Evolutionary conservation across 257 asterid species (phyloP), one percentile per base, ranked within the genome.

Genomic region (Ligustrum vulgare): DNA sequence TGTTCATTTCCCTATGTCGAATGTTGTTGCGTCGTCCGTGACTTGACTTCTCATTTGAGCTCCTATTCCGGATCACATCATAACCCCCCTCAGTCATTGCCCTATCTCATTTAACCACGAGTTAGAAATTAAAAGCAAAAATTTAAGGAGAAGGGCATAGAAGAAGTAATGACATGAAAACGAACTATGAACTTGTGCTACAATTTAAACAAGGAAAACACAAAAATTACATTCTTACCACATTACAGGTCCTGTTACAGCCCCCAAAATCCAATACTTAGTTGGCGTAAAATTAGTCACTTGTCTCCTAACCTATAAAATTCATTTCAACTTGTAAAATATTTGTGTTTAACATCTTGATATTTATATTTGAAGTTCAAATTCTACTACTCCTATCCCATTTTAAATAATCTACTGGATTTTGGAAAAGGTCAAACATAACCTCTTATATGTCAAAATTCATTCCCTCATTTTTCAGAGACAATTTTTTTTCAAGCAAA

Each of bases 161-260:
- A 35, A 67, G 16, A 13, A 22, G 2, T 22, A 58, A 23, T 20
- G 31, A 56, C 66, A 32, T 16, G 28, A 63, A 32, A 64, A 62
- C 23, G 69, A 75, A 70, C 78, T n/a, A 31, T 69, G 49, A 35
- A 6, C 31, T 31, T 73, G 22, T 41, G 11, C 37, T 12, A 72
- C 37, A 65, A 60, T 56, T 28, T 65, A 69, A 63, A 73, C 49
- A 36, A 47, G 67, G 11, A 74, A 41, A 51, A 75, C 71, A 70
- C 43, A 32, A 58, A 66, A 33, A 74, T 67, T 13, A 70, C 75
- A 81, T 60, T 71, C 99, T 84, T 82, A 94, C 99, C 99, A 94
- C 74, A 94, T 81, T 35, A 97, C 99, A 56, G 99, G 88, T 79
- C 99, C 93, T 82, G 99, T 89, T 81, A 98, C 99, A 3, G 99